phyloP scores from a whole-genome alignment of 192 early-diverging fungal species.

The Geosiphon pyriformis region DNA sequence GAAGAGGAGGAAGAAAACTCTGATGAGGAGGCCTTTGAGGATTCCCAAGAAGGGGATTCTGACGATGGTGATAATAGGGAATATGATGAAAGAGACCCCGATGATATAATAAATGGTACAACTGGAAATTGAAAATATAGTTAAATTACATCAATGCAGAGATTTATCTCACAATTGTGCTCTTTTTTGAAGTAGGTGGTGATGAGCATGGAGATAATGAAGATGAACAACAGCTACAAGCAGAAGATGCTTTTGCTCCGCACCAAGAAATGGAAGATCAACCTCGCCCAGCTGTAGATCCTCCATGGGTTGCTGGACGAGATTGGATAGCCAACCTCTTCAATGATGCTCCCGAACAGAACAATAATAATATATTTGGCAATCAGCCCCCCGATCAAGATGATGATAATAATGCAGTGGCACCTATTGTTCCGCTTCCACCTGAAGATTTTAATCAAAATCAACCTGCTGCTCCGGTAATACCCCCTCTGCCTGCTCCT shows the following conservation, averaged over 20 bases:
- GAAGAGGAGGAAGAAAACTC: background rate
- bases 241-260: background rate
- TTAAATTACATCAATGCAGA: background rate
- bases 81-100: background rate
- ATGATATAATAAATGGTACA: background rate
- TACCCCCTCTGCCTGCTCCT: slow-evolving; percentile 8
- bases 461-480: background rate
- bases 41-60: background rate
- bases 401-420: background rate
- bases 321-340: background rate
- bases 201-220: background rate
- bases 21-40: background rate
- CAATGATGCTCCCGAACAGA: background rate
- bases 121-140: background rate
- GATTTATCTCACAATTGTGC: background rate
- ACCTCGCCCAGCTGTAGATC: background rate
- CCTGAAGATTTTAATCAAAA: background rate
- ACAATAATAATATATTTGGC: background rate
- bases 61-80: background rate
- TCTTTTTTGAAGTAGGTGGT: background rate
- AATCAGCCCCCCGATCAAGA: background rate
- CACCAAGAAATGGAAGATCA: background rate
- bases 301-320: background rate
- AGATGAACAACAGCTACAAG: background rate
- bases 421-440: background rate